Conservation (phyloP, 768 basidiomycete genomes). For the Boletales sp. region DNA sequence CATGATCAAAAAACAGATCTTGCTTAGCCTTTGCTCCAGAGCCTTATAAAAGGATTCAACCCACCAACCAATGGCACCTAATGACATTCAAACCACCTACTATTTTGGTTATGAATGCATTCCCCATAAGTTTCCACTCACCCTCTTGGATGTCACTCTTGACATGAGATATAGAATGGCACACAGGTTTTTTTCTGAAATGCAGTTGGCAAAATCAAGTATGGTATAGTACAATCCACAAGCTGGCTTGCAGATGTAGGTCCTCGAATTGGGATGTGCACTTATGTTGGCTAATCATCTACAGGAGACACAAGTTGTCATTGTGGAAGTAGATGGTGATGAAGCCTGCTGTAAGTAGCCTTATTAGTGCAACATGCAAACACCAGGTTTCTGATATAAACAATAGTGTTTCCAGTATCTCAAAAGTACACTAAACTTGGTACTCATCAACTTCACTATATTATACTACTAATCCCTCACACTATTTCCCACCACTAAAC, state of each 20-base stretch:
- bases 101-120: constrained; percentile 78
- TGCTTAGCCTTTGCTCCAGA: constrained; percentile 4
- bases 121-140: constrained; percentile 43
- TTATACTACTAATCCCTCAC: too few species aligned
- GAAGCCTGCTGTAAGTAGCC: constrained; percentile 56
- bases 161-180: constrained; percentile 46
- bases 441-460: too few species aligned
- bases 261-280: constrained; percentile 1
- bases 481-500: too few species aligned
- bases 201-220: constrained; percentile 48
- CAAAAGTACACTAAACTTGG: constrained; percentile 39
- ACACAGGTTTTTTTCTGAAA: constrained; percentile 69
- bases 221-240: constrained; percentile 56
- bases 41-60: constrained; percentile 22
- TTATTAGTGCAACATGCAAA: neutral
- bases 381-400: constrained; percentile 3
- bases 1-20: constrained; percentile 18
- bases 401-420: constrained; percentile 42
- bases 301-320: constrained; percentile 61
- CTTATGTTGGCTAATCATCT: constrained; percentile 8
- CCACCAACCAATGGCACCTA: constrained; percentile 16
- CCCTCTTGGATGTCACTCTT: constrained; percentile 2
- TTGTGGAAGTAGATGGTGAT: constrained; percentile 46
- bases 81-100: constrained; percentile 26
- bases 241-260: constrained; percentile 56